Percentiles rank a stretch among this genome's conserved stretches.
Conservation (phyloP, 148 eudicot genomes). For the Persicaria tinctoria region DNA sequence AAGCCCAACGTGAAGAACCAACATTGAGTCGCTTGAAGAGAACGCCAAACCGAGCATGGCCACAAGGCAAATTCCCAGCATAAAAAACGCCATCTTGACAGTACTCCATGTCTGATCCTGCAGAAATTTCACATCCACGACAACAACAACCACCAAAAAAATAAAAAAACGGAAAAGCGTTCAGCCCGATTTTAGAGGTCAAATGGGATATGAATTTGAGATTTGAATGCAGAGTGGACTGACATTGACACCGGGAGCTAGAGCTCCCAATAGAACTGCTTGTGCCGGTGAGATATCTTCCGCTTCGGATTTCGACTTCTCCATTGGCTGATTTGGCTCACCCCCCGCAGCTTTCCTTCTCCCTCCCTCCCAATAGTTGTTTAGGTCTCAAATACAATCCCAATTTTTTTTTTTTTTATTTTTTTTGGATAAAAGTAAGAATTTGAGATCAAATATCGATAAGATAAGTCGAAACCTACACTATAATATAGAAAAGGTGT, state of each 20-base stretch:
- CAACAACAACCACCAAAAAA: neutral
- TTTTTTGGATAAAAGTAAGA: too few relatives aligned
- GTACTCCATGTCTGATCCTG: slow-evolving; percentile 90
- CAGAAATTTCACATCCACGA: slow-evolving; percentile 20
- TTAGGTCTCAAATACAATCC: too few relatives aligned
- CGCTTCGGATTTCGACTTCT: neutral
- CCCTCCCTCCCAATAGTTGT: too few relatives aligned
- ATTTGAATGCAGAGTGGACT: slow-evolving; percentile 9
- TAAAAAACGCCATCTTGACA: slow-evolving; percentile 58
- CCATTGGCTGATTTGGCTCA: neutral
- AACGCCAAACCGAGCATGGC: slow-evolving; percentile 78
- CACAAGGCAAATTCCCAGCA: slow-evolving; percentile 66
- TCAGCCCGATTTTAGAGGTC: neutral
- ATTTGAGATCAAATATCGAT: too few relatives aligned
- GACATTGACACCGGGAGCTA: slow-evolving; percentile 93
- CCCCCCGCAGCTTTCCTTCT: too few relatives aligned
- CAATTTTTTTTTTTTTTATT: too few relatives aligned
- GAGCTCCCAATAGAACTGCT: slow-evolving; percentile 74
- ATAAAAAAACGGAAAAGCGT: neutral
- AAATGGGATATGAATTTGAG: slow-evolving; percentile 3
- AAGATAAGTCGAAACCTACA: too few relatives aligned
- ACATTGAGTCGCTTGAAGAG: slow-evolving; percentile 52
- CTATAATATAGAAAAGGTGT: too few relatives aligned
- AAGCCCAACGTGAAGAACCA: slow-evolving; percentile 68
- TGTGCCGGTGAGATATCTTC: slow-evolving; percentile 52